These are phyloP conservation scores for Alternaria metachromatica DNA, from an alignment of 2,329 filamentous ascomycete genomes.

Conservation along the genomic window DNA sequence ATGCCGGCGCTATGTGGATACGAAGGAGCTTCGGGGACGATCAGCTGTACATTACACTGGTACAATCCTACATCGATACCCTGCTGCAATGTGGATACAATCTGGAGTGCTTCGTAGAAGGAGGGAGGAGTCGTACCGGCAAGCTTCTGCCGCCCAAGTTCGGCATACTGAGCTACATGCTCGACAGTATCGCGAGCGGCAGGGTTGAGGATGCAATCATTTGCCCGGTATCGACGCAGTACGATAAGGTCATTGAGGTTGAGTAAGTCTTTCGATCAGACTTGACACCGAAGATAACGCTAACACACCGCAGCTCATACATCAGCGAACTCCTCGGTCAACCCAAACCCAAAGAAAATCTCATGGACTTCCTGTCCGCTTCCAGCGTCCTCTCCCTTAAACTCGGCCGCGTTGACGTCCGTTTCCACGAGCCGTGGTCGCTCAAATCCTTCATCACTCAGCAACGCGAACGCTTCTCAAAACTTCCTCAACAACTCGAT, in stretches of 20 bases:
- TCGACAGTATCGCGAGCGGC: constrained; percentile 88
- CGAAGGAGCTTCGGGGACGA: constrained; percentile 91
- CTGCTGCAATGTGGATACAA: constrained; percentile 90
- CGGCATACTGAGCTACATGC: constrained; percentile 87
- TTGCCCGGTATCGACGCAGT: constrained; percentile 95
- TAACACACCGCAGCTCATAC: constrained; percentile 67
- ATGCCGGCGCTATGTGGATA: constrained; percentile 97
- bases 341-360: constrained; percentile 93
- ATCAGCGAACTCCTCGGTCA: constrained; percentile 92
- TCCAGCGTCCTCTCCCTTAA: constrained; percentile 89
- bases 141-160: constrained; percentile 96
- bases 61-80: constrained; percentile 95
- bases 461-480: constrained; percentile 68
- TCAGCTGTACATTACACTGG: constrained; percentile 85
- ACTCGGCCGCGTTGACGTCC: constrained; percentile 89
- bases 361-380: constrained; percentile 85
- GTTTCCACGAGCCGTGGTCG: constrained; percentile 97
- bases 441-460: constrained; percentile 79
- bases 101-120: constrained; percentile 98
- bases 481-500: constrained; percentile 43
- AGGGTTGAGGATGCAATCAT: constrained; percentile 90
- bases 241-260: constrained; percentile 98
- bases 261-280: constrained; percentile 26
- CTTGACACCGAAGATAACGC: too few species aligned
- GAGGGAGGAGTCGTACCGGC: constrained; percentile 88